Evolutionary conservation across 352 stramenopile genomes (phyloP).

Genomic region (Phytopythium delawarense): DNA sequence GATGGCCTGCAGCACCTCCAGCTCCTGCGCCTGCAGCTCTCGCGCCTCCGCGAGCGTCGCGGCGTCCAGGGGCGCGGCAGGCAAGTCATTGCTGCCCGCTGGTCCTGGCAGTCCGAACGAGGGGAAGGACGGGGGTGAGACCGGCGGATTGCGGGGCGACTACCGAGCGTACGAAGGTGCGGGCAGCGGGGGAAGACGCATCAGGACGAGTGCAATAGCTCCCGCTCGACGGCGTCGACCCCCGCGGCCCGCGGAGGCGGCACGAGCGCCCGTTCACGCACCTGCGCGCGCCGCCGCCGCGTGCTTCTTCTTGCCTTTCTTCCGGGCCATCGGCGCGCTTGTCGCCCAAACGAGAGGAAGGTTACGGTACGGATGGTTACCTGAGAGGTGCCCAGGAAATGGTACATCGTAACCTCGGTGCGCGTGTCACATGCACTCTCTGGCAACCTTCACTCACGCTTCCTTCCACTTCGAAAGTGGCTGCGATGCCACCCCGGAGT

Average conservation of each 20-base stretch:
- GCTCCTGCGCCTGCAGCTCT: constrained; percentile 72
- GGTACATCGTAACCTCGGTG: too few relatives aligned
- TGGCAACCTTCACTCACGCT: too few relatives aligned
- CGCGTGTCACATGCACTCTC: too few relatives aligned
- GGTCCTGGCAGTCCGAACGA: background rate
- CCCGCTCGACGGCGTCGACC: background rate
- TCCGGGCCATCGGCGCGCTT: constrained; percentile 45
- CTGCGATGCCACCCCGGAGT: too few relatives aligned
- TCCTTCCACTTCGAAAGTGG: too few relatives aligned
- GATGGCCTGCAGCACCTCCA: constrained; percentile 81
- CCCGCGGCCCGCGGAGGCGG: background rate
- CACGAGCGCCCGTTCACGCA: background rate
- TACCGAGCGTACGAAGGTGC: background rate
- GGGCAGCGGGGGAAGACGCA: background rate
- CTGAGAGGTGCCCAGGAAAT: too few relatives aligned
- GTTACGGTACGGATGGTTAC: too few relatives aligned
- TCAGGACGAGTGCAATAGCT: background rate
- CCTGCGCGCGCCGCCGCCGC: background rate
- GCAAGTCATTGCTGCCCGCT: background rate
- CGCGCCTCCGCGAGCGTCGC: constrained; percentile 41
- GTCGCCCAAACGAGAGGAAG: too few relatives aligned
- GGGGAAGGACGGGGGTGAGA: background rate
- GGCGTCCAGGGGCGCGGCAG: constrained; percentile 25
- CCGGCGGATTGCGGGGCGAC: background rate
- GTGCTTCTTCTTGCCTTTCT: constrained; percentile 80